Base-by-base conservation (phyloP, 2,329 filamentous ascomycete species). In the Trichocomaceae sp. region DNA sequence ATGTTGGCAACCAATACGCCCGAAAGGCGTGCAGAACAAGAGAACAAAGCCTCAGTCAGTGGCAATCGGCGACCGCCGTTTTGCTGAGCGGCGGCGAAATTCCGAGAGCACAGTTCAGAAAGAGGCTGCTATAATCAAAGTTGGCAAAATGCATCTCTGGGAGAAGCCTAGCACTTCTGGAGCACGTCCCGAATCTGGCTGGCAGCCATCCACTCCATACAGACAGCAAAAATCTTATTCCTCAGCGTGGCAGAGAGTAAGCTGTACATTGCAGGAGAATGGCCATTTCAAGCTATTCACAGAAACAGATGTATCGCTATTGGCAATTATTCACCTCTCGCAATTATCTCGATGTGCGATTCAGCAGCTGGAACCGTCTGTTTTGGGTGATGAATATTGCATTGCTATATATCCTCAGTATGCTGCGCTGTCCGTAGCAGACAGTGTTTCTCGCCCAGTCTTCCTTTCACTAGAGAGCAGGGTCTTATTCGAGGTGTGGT, bases 371-470 rank as follows among this genome's bases (percentile, higher is more conserved):
- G 90, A 97, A 69, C 83, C 84, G 51, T 95, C 91, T 5, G 92
- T 99, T 8, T 73, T 99, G 42, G 90, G 95, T 60, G 88, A 93
- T 69, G 90, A 96, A 57, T 93, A 88, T 66, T 97, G 91, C 74
- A 88, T 99, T 59, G 91, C 89, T 51, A 92, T 99, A 47, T 96
- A 96, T 66, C 92, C 93, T 15, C 91, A 92, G 59, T 97, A 99
- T 71, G 85, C 89, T 0, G 80, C 87, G 9, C 83, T 83, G 19
- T 82, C 88, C 1, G 86, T 83, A 2, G 81, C 86, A 17, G 77
- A 92, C 54, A 86, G 87, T 6, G 82, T 92, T 26, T 85, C 90
- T 57, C 84, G 88, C n/a, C 92, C 93, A 0, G 85, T 97, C 35
- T 96, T 95, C 67, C 77, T 99, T 33, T 87, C 89, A 3, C 74